phyloP scores from a whole-genome alignment of 2,329 filamentous ascomycete genomes.

The Zymoseptoria brevis region DNA sequence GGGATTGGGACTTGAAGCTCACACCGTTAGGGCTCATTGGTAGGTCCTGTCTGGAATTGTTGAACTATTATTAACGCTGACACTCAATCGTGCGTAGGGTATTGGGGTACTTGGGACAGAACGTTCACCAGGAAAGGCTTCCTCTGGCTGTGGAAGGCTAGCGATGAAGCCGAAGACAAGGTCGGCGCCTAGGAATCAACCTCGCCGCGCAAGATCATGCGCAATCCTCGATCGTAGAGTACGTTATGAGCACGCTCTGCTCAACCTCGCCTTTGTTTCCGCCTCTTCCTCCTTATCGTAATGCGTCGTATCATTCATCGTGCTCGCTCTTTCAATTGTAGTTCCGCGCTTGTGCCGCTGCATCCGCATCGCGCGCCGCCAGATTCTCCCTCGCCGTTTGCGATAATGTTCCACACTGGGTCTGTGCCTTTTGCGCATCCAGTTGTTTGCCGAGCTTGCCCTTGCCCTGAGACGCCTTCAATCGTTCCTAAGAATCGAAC shows the following conservation, averaged over 20 bases:
- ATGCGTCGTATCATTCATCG: not conserved
- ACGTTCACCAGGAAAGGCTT: not conserved
- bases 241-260: not conserved
- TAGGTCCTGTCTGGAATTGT: not conserved
- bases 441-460: conserved; percentile 66
- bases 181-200: not conserved
- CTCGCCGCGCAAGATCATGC: not conserved
- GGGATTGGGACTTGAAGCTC: conserved; percentile 7
- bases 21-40: conserved; percentile 10
- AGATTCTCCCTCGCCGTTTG: conserved; percentile 60
- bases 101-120: conserved; percentile 3
- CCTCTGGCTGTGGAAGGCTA: conserved; percentile 8
- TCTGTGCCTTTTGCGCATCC: conserved; percentile 67
- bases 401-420: conserved; percentile 58
- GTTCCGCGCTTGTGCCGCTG: conserved; percentile 47
- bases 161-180: not conserved
- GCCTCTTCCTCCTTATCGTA: not conserved
- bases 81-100: not conserved
- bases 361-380: conserved; percentile 60
- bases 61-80: no score
- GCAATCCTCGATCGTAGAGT: not conserved
- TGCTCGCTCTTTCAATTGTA: conserved; percentile 29
- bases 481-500: conserved; percentile 51
- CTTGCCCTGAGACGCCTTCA: conserved; percentile 50
- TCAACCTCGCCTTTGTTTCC: not conserved